Evolutionary conservation across 306 rosid species (phyloP), one percentile per base, ranked within the genome.

Genomic region (Pachyrhizus erosus): DNA sequence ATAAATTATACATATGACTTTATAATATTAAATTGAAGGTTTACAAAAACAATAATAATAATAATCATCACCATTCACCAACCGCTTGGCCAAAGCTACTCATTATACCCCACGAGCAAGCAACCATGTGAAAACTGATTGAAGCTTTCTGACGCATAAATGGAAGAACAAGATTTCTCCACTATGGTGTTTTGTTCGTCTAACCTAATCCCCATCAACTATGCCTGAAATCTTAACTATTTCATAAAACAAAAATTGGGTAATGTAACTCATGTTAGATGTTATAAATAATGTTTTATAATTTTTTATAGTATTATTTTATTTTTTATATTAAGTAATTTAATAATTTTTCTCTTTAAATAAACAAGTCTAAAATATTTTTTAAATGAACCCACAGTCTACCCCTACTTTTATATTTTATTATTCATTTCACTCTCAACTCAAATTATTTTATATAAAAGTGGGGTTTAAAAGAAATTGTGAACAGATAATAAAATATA

Each of bases 11-110:
- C 11, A 9, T 5, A 14, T 46, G 52, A 46, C 7, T 12, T 49
- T 17, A 49, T 9, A 49, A 17, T 49, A 15, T 15, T 49, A 17
- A 17, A 49, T 21, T 17, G 21, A 49, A 17, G 1, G 20, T 45
- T 45, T 14, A 12, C 14, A 48, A 43, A 43, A 4, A 14, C 4
- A 5, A 37, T 37, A 37, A 33, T 2, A 43, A 43, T 43, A 9
- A 29, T 5, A 27, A 73, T 48, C 4, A 73, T 54, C 65, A 18
- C 15, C 65, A 5, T 51, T 31, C 78, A 52, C 78, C 78, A 49
- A 73, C 64, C 11, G 21, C 48, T 33, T 45, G 64, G 64, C 64
- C 81, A 61, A 61, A 43, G 70, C 69, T 9, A 42, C 17, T 6
- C 2, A 17, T 7, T 49, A 43, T 0, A 13, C 13, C 46, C 48